Evolutionary conservation across 495 filamentous ascomycete genomes (phyloP).

Genomic region (Staphylotrichum longicolle): DNA sequence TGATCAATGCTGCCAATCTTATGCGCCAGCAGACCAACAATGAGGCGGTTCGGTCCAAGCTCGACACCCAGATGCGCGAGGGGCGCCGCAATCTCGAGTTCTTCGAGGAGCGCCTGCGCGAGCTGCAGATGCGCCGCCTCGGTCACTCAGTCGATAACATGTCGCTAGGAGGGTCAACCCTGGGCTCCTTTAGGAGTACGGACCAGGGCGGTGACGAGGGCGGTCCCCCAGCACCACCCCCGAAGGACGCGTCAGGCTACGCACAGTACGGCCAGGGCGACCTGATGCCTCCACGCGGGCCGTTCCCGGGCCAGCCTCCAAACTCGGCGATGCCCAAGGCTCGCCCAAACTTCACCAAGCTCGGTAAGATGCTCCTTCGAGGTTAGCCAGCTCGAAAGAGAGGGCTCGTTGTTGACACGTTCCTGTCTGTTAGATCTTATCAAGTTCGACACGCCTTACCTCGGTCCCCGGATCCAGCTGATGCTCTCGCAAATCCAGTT

Average conservation of each 20-base stretch:
- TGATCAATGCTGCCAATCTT: conserved; percentile 88
- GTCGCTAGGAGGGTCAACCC: conserved; percentile 48
- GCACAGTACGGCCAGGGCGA: conserved; percentile 57
- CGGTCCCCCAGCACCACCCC: conserved; percentile 58
- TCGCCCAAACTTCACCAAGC: conserved; percentile 89
- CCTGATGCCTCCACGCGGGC: conserved; percentile 79
- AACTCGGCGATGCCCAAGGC: conserved; percentile 65
- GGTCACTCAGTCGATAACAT: conserved; percentile 63
- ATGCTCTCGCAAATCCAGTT: conserved; percentile 99
- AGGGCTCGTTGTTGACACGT: conserved; percentile 22
- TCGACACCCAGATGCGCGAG: conserved; percentile 91
- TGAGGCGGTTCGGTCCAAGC: conserved; percentile 77
- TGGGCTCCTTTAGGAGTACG: conserved; percentile 36
- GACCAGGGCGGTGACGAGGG: conserved; percentile 45
- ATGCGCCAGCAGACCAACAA: conserved; percentile 97
- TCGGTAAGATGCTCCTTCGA: conserved; percentile 60
- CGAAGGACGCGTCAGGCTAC: conserved; percentile 55
- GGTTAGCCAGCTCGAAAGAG: neutral
- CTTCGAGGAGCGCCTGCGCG: conserved; percentile 83
- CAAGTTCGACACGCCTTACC: conserved; percentile 94
- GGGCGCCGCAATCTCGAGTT: conserved; percentile 89
- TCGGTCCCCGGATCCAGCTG: conserved; percentile 95
- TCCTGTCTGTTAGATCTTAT: conserved; percentile 69
- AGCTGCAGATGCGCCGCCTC: conserved; percentile 78
- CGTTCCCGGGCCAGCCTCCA: conserved; percentile 73